These are phyloP conservation scores for Cutaneotrichosporon sp. DNA, from an alignment of 1,284 basidiomycete genomes.

Conservation along the genomic window DNA sequence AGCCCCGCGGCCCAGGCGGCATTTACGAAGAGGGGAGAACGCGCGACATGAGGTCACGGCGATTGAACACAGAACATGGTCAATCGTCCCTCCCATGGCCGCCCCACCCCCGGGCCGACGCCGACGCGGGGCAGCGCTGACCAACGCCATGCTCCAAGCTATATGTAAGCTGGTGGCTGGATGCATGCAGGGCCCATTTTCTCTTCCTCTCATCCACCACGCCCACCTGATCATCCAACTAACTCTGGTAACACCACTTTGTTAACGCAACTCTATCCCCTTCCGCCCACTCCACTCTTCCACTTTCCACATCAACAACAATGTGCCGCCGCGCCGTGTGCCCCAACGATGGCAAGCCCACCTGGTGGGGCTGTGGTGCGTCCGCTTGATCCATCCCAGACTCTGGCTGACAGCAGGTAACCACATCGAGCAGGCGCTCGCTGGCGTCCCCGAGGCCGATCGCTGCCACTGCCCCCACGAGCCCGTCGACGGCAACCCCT, in stretches of 20 bases:
- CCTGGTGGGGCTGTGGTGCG: conserved; percentile 55
- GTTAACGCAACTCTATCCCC: neutral
- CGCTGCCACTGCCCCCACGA: conserved; percentile 49
- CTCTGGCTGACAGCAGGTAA: conserved; percentile 36
- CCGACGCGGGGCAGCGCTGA: no score
- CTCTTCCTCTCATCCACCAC: neutral
- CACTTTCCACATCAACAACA: conserved; percentile 9
- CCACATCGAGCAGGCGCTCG: conserved; percentile 47
- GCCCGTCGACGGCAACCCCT: conserved; percentile 38
- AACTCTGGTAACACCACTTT: neutral
- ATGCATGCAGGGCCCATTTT: neutral
- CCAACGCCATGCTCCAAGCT: neutral
- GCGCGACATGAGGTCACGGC: neutral
- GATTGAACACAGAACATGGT: neutral
- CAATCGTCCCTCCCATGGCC: neutral
- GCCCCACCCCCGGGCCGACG: neutral
- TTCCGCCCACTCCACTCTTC: neutral
- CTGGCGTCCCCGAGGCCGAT: conserved; percentile 35
- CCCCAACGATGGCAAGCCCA: conserved; percentile 52
- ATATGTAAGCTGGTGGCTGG: neutral
- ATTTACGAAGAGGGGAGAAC: neutral
- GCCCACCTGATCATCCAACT: neutral
- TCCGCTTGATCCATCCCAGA: no score
- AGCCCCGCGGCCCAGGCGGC: no score
- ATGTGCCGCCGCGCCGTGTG: conserved; percentile 52